Conservation (phyloP, 2,329 filamentous ascomycete genomes). For the Colletotrichum higginsianum region DNA sequence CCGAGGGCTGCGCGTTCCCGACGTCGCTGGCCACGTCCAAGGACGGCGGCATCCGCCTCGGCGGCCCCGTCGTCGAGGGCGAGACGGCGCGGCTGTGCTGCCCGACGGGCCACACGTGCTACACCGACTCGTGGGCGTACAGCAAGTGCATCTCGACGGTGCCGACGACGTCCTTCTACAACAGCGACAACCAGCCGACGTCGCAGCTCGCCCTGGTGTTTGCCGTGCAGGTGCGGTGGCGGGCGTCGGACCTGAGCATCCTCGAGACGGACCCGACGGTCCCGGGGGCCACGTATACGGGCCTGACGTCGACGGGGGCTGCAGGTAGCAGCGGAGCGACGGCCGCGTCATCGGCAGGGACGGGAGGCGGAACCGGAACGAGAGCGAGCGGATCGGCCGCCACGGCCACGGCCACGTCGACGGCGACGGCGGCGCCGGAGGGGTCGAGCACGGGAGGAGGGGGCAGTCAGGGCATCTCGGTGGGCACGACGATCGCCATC, state of each 20-base stretch:
- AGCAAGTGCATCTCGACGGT: conserved; percentile 43
- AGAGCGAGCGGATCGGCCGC: conserved; percentile 7
- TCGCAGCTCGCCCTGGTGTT: conserved; percentile 39
- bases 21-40: conserved; percentile 16
- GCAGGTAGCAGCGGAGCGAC: neutral
- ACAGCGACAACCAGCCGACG: conserved; percentile 14
- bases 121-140: conserved; percentile 24
- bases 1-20: conserved; percentile 37
- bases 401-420: neutral
- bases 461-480: conserved; percentile 17
- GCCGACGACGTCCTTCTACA: conserved; percentile 29
- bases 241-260: conserved; percentile 41
- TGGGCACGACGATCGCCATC: conserved; percentile 32
- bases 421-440: conserved; percentile 11
- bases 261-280: conserved; percentile 44
- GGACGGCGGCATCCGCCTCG: conserved; percentile 11
- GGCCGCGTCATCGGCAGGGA: conserved; percentile 3
- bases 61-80: conserved; percentile 27
- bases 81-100: conserved; percentile 36
- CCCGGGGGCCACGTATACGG: conserved; percentile 40
- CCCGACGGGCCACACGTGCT: conserved; percentile 35
- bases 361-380: conserved; percentile 4
- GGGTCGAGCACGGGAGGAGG: neutral
- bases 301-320: conserved; percentile 14
- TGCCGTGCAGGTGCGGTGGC: conserved; percentile 45